Percentiles rank a stretch among this genome's conserved stretches.
phyloP scores from a whole-genome alignment of 2,329 filamentous ascomycete species.

The Diaporthe sp. region DNA sequence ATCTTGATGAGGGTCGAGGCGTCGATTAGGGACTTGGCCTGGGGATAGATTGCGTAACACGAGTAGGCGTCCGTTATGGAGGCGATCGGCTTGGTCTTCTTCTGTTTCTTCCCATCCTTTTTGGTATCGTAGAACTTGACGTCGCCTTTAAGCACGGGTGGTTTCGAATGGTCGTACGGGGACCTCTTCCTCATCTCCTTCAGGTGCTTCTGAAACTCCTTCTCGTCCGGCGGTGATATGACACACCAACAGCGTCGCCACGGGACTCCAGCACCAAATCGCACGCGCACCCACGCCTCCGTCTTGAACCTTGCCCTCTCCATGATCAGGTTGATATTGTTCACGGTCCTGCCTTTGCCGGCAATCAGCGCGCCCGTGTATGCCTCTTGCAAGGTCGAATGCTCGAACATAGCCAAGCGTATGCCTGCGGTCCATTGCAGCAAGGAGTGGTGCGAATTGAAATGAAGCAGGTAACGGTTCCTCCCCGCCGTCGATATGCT shows the following conservation, averaged over 20 bases:
- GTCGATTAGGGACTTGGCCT: constrained; percentile 92
- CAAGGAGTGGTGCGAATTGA: constrained; percentile 92
- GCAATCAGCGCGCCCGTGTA: constrained; percentile 97
- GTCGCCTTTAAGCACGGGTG: constrained; percentile 80
- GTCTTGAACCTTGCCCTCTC: constrained; percentile 80
- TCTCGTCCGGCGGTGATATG: constrained; percentile 91
- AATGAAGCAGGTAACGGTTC: constrained; percentile 95
- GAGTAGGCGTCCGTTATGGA: constrained; percentile 92
- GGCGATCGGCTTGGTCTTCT: constrained; percentile 90
- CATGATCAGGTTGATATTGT: constrained; percentile 91
- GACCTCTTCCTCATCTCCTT: constrained; percentile 86
- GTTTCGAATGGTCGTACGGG: constrained; percentile 79
- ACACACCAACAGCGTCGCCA: constrained; percentile 99
- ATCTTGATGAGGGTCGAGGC: constrained; percentile 94
- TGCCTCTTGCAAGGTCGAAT: constrained; percentile 91
- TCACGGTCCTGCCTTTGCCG: constrained; percentile 88
- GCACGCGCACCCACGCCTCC: constrained; percentile 94
- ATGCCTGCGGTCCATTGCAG: constrained; percentile 97
- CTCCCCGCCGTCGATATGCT: constrained; percentile 95
- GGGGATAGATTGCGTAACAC: constrained; percentile 95
- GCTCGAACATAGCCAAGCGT: constrained; percentile 92
- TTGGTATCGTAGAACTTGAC: constrained; percentile 95
- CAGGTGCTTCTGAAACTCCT: constrained; percentile 85
- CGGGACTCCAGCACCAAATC: constrained; percentile 94
- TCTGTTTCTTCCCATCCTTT: constrained; percentile 78